A percentile compares a stretch with the other conserved stretches of the same genome.
phyloP scores from a whole-genome alignment of 2,329 filamentous ascomycete genomes.

The Alternaria brassicae region DNA sequence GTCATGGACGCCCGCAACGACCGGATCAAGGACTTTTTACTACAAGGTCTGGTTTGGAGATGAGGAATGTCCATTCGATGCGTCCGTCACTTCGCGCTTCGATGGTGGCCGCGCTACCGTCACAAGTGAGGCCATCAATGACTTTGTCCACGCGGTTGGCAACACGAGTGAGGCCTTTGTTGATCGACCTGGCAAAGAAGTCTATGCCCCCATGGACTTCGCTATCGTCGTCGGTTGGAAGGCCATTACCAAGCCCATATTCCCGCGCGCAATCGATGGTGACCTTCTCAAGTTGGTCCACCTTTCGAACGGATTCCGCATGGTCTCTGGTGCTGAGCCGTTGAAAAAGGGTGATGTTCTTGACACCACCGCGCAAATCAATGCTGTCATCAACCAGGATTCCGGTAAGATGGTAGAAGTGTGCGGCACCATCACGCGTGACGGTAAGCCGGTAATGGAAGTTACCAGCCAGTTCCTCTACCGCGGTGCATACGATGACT shows the following conservation, averaged over 20 bases:
- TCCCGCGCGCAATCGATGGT: conserved; percentile 94
- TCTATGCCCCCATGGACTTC: conserved; percentile 98
- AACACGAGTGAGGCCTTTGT: conserved; percentile 98
- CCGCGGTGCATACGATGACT: conserved; percentile 90
- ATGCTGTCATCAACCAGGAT: conserved; percentile 97
- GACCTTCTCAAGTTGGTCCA: conserved; percentile 96
- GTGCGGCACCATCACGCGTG: conserved; percentile 91
- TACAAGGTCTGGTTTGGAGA: conserved; percentile 97
- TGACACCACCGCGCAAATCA: conserved; percentile 92
- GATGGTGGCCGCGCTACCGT: conserved; percentile 88
- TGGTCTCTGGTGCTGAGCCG: conserved; percentile 94
- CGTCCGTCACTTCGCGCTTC: conserved; percentile 84
- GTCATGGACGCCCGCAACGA: conserved; percentile 97
- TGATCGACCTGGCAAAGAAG: conserved; percentile 89
- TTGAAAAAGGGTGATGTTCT: conserved; percentile 95
- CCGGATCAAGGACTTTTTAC: conserved; percentile 99
- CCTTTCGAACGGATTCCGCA: conserved; percentile 96
- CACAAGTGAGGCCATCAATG: conserved; percentile 90
- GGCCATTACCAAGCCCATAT: conserved; percentile 98
- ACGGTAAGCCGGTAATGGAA: conserved; percentile 90
- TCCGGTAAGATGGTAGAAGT: conserved; percentile 99
- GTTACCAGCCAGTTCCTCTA: conserved; percentile 99
- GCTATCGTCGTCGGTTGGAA: conserved; percentile 99
- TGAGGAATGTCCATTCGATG: conserved; percentile 82
- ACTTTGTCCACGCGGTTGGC: conserved; percentile 98